phyloP scores from a whole-genome alignment of 2,329 filamentous ascomycete species.

The Beauveria medogensis region DNA sequence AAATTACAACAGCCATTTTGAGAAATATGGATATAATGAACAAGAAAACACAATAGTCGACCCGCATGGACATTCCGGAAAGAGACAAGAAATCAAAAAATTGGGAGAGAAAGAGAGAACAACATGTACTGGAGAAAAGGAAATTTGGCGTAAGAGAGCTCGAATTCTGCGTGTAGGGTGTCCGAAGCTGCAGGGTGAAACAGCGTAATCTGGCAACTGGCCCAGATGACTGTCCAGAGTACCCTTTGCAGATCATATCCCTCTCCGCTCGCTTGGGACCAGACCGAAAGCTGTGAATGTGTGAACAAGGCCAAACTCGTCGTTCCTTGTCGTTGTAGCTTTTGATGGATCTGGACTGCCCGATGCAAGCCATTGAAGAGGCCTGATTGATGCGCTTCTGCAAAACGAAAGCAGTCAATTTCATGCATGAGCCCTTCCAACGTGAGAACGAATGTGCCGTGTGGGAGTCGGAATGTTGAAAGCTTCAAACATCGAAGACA shows the following conservation, averaged over 20 bases:
- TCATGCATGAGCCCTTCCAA: background rate
- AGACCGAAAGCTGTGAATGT: background rate
- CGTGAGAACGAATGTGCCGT: background rate
- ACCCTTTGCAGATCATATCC: background rate
- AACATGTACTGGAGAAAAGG: slow-evolving; percentile 7
- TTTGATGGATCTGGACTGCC: background rate
- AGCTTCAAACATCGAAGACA: slow-evolving; percentile 10
- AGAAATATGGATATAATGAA: slow-evolving; percentile 13
- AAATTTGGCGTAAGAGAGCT: background rate
- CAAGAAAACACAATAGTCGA: slow-evolving; percentile 12
- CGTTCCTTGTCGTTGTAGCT: background rate
- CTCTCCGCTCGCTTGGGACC: background rate
- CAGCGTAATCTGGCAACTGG: background rate
- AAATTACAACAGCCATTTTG: slow-evolving; percentile 13
- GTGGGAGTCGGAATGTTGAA: slow-evolving; percentile 9
- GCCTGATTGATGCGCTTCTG: background rate
- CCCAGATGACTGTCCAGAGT: background rate
- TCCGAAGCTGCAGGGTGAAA: background rate
- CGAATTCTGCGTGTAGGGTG: background rate
- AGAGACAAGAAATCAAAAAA: slow-evolving; percentile 12
- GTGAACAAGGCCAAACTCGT: background rate
- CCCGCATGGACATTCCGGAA: slow-evolving; percentile 10
- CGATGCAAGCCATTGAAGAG: background rate
- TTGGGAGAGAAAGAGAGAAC: slow-evolving; percentile 12
- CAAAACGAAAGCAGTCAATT: background rate